Conservation (phyloP, 2,329 filamentous ascomycete genomes). For the Cladosporium phlei region DNA sequence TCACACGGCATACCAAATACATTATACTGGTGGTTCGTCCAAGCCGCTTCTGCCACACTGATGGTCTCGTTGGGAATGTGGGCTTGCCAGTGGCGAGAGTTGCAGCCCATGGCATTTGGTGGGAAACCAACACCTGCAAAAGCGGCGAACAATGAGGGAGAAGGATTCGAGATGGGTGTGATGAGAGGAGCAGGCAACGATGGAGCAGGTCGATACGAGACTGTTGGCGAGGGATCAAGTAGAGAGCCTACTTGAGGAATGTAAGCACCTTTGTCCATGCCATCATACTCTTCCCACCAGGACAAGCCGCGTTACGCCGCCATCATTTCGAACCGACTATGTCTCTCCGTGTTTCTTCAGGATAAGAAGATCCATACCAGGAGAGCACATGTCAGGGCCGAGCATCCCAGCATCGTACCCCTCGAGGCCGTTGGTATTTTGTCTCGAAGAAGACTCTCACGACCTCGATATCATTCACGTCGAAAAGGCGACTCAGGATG, state of each 20-base stretch:
- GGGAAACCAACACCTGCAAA: slow-evolving; percentile 39
- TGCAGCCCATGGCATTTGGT: slow-evolving; percentile 83
- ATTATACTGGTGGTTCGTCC: slow-evolving; percentile 79
- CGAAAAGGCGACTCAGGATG: too few relatives aligned
- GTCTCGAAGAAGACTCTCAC: too few relatives aligned
- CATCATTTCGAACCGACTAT: too few relatives aligned
- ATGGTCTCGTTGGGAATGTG: slow-evolving; percentile 76
- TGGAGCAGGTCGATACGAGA: slow-evolving; percentile 45
- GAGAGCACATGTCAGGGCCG: not conserved
- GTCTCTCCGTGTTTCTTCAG: slow-evolving; percentile 1
- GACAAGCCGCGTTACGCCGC: too few relatives aligned
- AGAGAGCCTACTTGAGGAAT: slow-evolving; percentile 32
- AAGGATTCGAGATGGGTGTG: slow-evolving; percentile 36
- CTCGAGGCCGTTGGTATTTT: slow-evolving; percentile 12
- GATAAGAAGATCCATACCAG: not conserved
- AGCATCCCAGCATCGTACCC: not conserved
- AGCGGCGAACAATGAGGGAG: slow-evolving; percentile 16
- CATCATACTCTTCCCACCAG: slow-evolving; percentile 24
- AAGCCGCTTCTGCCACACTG: slow-evolving; percentile 54
- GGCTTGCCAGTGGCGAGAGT: slow-evolving; percentile 85
- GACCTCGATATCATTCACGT: too few relatives aligned
- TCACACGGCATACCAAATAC: slow-evolving; percentile 70
- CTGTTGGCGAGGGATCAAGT: slow-evolving; percentile 38
- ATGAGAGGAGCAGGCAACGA: slow-evolving; percentile 40
- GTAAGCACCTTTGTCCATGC: slow-evolving; percentile 23